These are phyloP conservation scores for Russula sp. DNA, from an alignment of 768 basidiomycete species.

Conservation along the genomic window DNA sequence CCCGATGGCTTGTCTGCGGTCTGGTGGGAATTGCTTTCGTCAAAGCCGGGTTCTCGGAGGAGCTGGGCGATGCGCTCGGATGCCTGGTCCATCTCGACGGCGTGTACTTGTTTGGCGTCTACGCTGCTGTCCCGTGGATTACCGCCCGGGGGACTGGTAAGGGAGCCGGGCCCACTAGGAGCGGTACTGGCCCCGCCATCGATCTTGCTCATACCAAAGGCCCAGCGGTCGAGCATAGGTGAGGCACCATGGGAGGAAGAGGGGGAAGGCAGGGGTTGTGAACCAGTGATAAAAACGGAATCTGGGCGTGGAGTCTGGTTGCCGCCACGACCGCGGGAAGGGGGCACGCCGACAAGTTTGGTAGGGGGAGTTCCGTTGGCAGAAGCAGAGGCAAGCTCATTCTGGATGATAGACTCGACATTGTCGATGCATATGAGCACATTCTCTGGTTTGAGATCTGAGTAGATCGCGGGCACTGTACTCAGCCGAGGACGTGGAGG, in stretches of 20 bases:
- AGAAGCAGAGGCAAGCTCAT: conserved; percentile 63
- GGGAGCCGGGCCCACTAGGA: conserved; percentile 38
- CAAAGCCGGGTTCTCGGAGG: conserved; percentile 41
- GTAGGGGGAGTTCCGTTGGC: conserved; percentile 47
- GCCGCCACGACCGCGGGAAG: conserved; percentile 88
- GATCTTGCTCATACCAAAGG: conserved; percentile 92
- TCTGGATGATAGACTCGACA: conserved; percentile 87
- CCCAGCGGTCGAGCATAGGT: conserved; percentile 77
- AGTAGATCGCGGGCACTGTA: neutral
- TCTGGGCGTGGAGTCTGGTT: conserved; percentile 93
- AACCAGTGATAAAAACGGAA: conserved; percentile 81
- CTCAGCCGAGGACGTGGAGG: conserved; percentile 23
- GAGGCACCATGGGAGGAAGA: conserved; percentile 64
- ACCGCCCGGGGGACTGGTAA: conserved; percentile 33
- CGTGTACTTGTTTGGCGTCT: conserved; percentile 29
- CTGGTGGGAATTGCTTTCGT: conserved; percentile 41
- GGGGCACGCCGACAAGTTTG: conserved; percentile 89
- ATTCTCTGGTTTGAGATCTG: conserved; percentile 96
- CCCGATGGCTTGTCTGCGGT: conserved; percentile 45
- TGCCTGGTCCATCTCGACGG: conserved; percentile 44
- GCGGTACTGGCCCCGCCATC: conserved; percentile 44
- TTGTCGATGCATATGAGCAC: conserved; percentile 96
- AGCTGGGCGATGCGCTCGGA: conserved; percentile 53
- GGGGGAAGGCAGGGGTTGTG: conserved; percentile 88
- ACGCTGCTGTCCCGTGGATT: conserved; percentile 17